Evolutionary conservation across 2,329 filamentous ascomycete species (phyloP), one percentile per base, ranked within the genome.

Genomic region (Aspergillus sp.): DNA sequence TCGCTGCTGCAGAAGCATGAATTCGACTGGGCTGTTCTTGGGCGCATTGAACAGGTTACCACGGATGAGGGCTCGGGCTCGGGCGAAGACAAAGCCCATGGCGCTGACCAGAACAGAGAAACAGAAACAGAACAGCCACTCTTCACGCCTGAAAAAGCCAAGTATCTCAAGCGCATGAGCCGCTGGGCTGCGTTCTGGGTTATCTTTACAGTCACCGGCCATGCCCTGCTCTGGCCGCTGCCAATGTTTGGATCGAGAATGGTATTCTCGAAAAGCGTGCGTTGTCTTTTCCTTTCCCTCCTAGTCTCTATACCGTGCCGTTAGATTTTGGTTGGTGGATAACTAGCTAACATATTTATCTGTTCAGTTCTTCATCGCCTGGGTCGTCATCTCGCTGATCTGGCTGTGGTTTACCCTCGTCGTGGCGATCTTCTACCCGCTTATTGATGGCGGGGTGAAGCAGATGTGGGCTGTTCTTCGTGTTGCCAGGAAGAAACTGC

Each of bases 361-460:
- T 21, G 21, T 44, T 0, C 12, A 52, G 39, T 21, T 52, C 17
- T 52, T 52, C 14, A 52, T 41, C 21, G 39, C 23, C 6, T 52
- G 39, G 50, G 40, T 52, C 9, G 50, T 52, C 15, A 52, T 52
- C 40, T 52, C 50, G 6, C 50, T 52, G 3, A 21, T 52, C n/a
- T 52, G 50, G 50, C 39, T 52, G 37, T 52, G 50, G 50, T 44
- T 52, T n/a, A 52, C 50, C 9, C 50, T 52, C 9, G 50, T 52
- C 5, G 40, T 52, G 40, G 50, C 50, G 8, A 52, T 52, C 39
- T 43, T 52, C 50, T 52, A 52, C n/a, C 35, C 23, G 27, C 27
- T 31, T 31, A 8, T 31, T 31, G 27, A 31, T 31, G 27, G 27
- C 27, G 27, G 27, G 27, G 1, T 31, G 27, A 31, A 31, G 27